phyloP scores from a whole-genome alignment of 2,329 filamentous ascomycete genomes.

The Myotisia sp. region DNA sequence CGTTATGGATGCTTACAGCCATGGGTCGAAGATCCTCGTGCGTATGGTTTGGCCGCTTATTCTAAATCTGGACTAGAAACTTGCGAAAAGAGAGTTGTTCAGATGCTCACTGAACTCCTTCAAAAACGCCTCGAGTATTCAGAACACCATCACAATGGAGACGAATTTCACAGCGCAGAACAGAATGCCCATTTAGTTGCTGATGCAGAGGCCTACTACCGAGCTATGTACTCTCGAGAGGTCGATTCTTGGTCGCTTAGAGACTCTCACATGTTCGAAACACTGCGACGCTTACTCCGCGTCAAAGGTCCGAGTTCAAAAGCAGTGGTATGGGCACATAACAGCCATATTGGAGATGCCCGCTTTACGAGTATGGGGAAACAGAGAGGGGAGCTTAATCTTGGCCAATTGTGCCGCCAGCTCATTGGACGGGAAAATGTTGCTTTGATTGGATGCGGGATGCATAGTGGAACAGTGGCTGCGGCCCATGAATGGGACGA shows the following conservation, averaged over 20 bases:
- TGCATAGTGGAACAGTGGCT: slow-evolving; percentile 39
- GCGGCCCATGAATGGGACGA: slow-evolving; percentile 39
- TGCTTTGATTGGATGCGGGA: slow-evolving; percentile 35
- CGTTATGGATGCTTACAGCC: slow-evolving; percentile 35
- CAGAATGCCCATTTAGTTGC: slow-evolving; percentile 38
- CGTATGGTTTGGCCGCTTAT: slow-evolving; percentile 34
- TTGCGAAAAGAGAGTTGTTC: slow-evolving; percentile 35
- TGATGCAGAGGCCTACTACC: slow-evolving; percentile 40
- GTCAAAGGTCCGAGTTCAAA: slow-evolving; percentile 28
- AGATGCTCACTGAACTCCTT: slow-evolving; percentile 34
- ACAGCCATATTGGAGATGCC: slow-evolving; percentile 42
- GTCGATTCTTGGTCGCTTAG: slow-evolving; percentile 39
- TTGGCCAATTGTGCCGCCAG: slow-evolving; percentile 41
- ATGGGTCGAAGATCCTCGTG: slow-evolving; percentile 37
- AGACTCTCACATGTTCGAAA: slow-evolving; percentile 40
- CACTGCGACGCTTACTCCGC: slow-evolving; percentile 32
- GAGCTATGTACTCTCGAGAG: slow-evolving; percentile 38
- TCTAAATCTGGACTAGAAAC: slow-evolving; percentile 25
- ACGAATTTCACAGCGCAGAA: slow-evolving; percentile 36
- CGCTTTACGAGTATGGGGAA: slow-evolving; percentile 37
- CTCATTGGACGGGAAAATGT: slow-evolving; percentile 28
- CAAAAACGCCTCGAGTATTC: slow-evolving; percentile 31
- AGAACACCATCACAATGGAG: slow-evolving; percentile 24
- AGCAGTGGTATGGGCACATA: slow-evolving; percentile 42
- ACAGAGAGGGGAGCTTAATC: slow-evolving; percentile 33